These are phyloP conservation scores for Kalanchoe fedtschenkoi DNA, from an alignment of 164 flowering plant genomes.

Conservation along the genomic window DNA sequence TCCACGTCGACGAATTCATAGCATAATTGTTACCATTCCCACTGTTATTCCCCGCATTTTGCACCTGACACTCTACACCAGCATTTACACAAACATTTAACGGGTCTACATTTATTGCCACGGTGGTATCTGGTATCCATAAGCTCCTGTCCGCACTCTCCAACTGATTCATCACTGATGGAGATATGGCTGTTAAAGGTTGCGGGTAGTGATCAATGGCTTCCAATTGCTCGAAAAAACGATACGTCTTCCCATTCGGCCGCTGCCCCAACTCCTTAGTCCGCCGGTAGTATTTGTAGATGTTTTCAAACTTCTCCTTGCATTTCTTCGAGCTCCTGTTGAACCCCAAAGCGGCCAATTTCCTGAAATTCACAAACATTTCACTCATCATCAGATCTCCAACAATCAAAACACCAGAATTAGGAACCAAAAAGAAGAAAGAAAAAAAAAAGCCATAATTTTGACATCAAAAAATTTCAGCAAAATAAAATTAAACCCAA, in stretches of 20 bases:
- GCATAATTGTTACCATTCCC: slow-evolving; percentile 9
- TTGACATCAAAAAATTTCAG: too few relatives aligned
- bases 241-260: slow-evolving; percentile 30
- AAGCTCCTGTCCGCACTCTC: slow-evolving; percentile 3
- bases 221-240: slow-evolving; percentile 48
- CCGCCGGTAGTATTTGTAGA: slow-evolving; percentile 43
- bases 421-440: too few relatives aligned
- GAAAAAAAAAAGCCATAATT: too few relatives aligned
- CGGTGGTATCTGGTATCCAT: not conserved
- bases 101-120: not conserved
- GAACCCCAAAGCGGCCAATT: slow-evolving; percentile 25
- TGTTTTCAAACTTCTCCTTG: slow-evolving; percentile 60
- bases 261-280: slow-evolving; percentile 29
- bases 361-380: not conserved
- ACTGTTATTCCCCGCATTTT: not conserved
- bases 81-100: not conserved
- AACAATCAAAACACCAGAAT: not conserved
- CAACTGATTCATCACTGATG: slow-evolving; percentile 8
- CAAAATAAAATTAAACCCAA: too few relatives aligned
- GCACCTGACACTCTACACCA: not conserved
- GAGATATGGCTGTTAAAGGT: slow-evolving; percentile 5
- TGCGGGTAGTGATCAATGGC: slow-evolving; percentile 23
- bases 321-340: slow-evolving; percentile 39
- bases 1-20: slow-evolving; percentile 19
- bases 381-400: not conserved